Evolutionary conservation across 2,329 filamentous ascomycete genomes (phyloP), one percentile per base, ranked within the genome.

Genomic region (Paramyrothecium sp.): DNA sequence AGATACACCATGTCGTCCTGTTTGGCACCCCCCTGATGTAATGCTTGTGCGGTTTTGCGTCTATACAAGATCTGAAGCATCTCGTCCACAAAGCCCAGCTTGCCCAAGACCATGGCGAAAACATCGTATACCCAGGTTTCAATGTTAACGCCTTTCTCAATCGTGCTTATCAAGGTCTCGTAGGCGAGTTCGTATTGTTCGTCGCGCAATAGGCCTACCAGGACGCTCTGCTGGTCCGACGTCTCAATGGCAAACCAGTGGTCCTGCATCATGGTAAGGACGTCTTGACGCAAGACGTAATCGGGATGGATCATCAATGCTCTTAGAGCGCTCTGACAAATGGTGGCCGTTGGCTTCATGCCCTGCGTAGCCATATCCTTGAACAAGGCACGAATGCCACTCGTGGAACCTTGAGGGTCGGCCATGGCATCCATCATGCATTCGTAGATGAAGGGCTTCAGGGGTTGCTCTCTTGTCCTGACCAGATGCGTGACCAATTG

Each of bases 221-320:
- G 82, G 20, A 96, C 79, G 67, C 84, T 85, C 64, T 90, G 84
- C 68, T 83, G 84, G 10, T 87, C 89, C 7, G 84, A 77, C 81
- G 78, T 12, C 80, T 82, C 47, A 7, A 71, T 61, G 2, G 66
- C 60, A 51, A 71, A 69, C 90, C 92, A 96, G 61, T 85, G 81
- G 56, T 85, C 80, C 65, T 85, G 85, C 89, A 95, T 92, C 56
- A 88, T 87, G 55, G 84, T 76, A 44, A 97, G 76, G 3, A 97
- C 81, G 38, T 88, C 81, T 54, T 84, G 82, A 38, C 92, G 87
- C 22, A 95, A 76, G 7, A 92, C 63, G 65, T 96, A 94, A 72
- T 98, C 90, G 0, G 94, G 91, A 69, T 98, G 95, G 10, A 95
- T 84, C 0, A 90, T 85, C 22, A 97, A 79, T 5, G 84, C 88